Base-by-base conservation (phyloP, 139 green algal species). In the Chlorella sorokiniana region DNA sequence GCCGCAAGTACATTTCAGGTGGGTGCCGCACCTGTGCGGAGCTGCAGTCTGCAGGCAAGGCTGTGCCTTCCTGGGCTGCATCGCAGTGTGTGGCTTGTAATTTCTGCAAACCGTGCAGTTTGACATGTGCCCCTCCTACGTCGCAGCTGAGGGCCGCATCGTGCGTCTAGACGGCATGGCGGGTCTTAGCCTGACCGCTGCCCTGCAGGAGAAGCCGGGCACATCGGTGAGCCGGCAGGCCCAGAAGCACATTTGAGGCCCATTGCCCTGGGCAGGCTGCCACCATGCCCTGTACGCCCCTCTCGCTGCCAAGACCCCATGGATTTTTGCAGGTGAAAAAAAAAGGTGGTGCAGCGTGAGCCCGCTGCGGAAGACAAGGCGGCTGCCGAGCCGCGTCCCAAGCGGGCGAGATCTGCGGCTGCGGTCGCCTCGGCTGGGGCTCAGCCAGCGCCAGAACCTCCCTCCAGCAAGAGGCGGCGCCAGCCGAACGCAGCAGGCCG, bases 1-100 rank as follows among this genome's bases (percentile, higher is more conserved):
- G 61, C 68, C 42, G 79, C 37, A 86, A 85, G 18, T 88, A 88
- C 78, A 52, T 88, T 3, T 42, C 69, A 29, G 69, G 63, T 69
- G 51, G 16, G 44, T 8, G 40, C 25, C 6, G 23, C 29, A 42
- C 40, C 11, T 61, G 40, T 8, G 9, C 18, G 40, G 25, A 2
- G 2, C 22, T 35, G 68, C 22, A 38, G 68, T 31, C 16, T 40
- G 27, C 33, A 56, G 14, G 48, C 48, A 59, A 59, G 48, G 56
- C 56, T 29, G 56, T n/a, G 48, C 14, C 16, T n/a, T 65, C 6
- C 18, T 22, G 10, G 29, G 56, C 56, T 65, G n/a, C 56, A 33
- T 65, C 23, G 56, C 56, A 10, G 16, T 10, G 18, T n/a, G 22
- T 29, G 6, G 56, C 22, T 33, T 29, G n/a, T 45, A 6, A 71